These are phyloP conservation scores for Nemania sp. DNA, from an alignment of 2,329 filamentous ascomycete species.

Conservation along the genomic window DNA sequence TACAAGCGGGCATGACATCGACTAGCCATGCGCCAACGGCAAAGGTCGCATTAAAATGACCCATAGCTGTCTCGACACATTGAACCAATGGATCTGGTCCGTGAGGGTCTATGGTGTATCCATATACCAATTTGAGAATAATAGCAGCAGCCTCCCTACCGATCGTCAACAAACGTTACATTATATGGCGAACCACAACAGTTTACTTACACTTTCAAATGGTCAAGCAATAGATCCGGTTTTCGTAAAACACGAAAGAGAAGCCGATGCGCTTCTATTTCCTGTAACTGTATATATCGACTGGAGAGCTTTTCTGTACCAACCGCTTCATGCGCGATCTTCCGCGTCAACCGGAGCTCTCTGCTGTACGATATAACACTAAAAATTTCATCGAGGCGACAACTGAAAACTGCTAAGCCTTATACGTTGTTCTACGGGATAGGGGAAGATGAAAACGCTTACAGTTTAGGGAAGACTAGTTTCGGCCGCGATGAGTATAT, in stretches of 20 bases:
- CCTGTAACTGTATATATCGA: slow-evolving; percentile 16
- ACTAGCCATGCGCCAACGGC: slow-evolving; percentile 33
- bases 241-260: slow-evolving; percentile 22
- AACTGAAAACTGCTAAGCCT: slow-evolving; percentile 5
- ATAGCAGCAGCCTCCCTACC: slow-evolving; percentile 34
- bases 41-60: slow-evolving; percentile 23
- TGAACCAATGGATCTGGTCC: slow-evolving; percentile 32
- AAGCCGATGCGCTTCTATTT: slow-evolving; percentile 24
- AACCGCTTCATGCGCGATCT: slow-evolving; percentile 35
- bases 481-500: slow-evolving; percentile 41
- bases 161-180: background rate
- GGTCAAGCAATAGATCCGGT: slow-evolving; percentile 12
- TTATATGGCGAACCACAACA: background rate
- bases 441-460: background rate
- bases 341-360: slow-evolving; percentile 33
- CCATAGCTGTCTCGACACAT: slow-evolving; percentile 27
- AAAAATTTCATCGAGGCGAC: slow-evolving; percentile 13
- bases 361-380: slow-evolving; percentile 29
- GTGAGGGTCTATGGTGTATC: slow-evolving; percentile 32
- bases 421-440: background rate
- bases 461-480: slow-evolving; percentile 34
- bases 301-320: slow-evolving; percentile 34
- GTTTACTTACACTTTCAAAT: slow-evolving; percentile 22
- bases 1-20: slow-evolving; percentile 34
- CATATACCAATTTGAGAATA: slow-evolving; percentile 37